Evolutionary conservation across 2,329 filamentous ascomycete species (phyloP).

Genomic region (Aspergillus chevalieri): DNA sequence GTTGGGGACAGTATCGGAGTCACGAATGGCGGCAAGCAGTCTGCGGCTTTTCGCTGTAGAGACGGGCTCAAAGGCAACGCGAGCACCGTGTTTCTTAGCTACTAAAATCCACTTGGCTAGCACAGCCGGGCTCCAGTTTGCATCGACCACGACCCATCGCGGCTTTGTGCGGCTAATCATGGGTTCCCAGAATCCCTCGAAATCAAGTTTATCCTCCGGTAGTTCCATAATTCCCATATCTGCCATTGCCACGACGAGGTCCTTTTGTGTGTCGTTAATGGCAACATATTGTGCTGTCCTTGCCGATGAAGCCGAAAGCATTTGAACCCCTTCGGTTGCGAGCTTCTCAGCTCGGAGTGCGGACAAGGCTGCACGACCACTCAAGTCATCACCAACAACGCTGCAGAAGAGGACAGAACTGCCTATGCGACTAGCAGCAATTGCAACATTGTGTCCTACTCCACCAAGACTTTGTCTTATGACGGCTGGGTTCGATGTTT

Average conservation of each 20-base stretch:
- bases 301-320: constrained; percentile 46
- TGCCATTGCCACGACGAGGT: constrained; percentile 86
- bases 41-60: constrained; percentile 70
- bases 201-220: constrained; percentile 34
- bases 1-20: constrained; percentile 49
- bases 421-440: constrained; percentile 68
- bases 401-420: constrained; percentile 68
- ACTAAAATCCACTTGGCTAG: constrained; percentile 63
- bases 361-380: constrained; percentile 66
- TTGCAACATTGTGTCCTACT: constrained; percentile 85
- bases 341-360: constrained; percentile 54
- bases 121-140: constrained; percentile 68
- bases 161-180: constrained; percentile 53
- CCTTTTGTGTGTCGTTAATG: constrained; percentile 75
- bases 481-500: constrained; percentile 79
- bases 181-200: constrained; percentile 55
- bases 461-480: constrained; percentile 83
- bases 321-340: constrained; percentile 61
- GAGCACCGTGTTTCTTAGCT: constrained; percentile 51
- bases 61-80: constrained; percentile 81
- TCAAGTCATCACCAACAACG: constrained; percentile 70
- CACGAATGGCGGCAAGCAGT: constrained; percentile 51
- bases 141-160: constrained; percentile 79
- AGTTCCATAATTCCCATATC: constrained; percentile 79
- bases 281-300: constrained; percentile 88